Evolutionary conservation across 768 basidiomycete genomes (phyloP).

Genomic region (Mycena rebaudengoi): DNA sequence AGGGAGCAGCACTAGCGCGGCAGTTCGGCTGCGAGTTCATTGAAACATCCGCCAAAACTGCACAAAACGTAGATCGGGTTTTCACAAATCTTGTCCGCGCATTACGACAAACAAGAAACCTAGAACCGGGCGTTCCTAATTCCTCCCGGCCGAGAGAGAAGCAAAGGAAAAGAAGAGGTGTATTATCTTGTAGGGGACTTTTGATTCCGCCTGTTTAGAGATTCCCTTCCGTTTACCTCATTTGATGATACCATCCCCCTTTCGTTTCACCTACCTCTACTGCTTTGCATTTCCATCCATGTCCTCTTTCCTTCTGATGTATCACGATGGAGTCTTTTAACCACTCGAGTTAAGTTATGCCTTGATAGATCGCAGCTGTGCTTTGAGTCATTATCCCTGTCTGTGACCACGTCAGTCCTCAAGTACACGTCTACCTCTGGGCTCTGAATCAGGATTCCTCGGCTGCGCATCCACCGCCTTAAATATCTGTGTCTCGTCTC

Average conservation of each 20-base stretch:
- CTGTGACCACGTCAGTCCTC: constrained; percentile 26
- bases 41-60: constrained; percentile 96
- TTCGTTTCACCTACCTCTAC: constrained; percentile 41
- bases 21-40: constrained; percentile 92
- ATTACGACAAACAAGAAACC: constrained; percentile 75
- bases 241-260: constrained; percentile 83
- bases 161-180: constrained; percentile 66
- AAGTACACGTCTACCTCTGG: too few species aligned
- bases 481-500: constrained; percentile 6
- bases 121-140: constrained; percentile 52
- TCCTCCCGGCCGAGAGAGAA: constrained; percentile 53
- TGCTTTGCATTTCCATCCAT: constrained; percentile 40
- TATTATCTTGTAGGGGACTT: constrained; percentile 82
- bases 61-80: constrained; percentile 89
- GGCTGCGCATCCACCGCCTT: constrained; percentile 10
- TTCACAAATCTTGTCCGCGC: constrained; percentile 89
- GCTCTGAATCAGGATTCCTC: too few species aligned
- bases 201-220: constrained; percentile 72
- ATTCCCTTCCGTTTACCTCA: constrained; percentile 75
- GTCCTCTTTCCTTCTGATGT: constrained; percentile 33
- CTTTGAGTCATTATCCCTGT: not conserved
- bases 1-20: constrained; percentile 83
- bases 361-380: too few species aligned
- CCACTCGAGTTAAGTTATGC: too few species aligned
- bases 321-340: constrained; percentile 12